Evolutionary conservation across 2,329 filamentous ascomycete species (phyloP).

Genomic region (Stromatinia cepivora): DNA sequence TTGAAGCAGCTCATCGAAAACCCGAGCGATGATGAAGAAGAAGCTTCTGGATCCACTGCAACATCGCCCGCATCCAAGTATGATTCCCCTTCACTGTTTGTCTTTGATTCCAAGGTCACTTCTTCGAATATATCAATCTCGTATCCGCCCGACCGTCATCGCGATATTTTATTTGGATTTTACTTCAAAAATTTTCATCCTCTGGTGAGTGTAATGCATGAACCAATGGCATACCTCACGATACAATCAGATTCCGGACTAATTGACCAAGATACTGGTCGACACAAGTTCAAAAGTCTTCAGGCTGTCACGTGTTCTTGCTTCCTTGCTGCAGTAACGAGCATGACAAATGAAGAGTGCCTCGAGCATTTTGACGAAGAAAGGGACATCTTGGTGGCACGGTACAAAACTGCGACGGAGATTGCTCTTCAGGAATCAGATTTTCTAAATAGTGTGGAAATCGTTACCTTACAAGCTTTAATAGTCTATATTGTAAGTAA

Average conservation of each 20-base stretch:
- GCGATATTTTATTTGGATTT: neutral
- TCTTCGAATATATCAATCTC: neutral
- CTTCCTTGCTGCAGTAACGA: slow-evolving; percentile 33
- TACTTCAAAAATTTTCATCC: slow-evolving; percentile 24
- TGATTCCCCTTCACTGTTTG: slow-evolving; percentile 16
- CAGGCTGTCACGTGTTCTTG: slow-evolving; percentile 6
- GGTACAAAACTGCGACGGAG: slow-evolving; percentile 25
- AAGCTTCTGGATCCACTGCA: neutral
- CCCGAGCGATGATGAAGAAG: slow-evolving; percentile 22
- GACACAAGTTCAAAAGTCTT: slow-evolving; percentile 22
- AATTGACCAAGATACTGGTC: slow-evolving; percentile 8
- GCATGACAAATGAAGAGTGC: slow-evolving; percentile 49
- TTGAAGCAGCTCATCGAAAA: slow-evolving; percentile 21
- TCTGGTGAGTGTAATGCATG: slow-evolving; percentile 6
- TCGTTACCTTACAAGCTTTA: slow-evolving; percentile 62
- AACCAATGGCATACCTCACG: neutral
- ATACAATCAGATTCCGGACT: neutral
- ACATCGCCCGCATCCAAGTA: slow-evolving; percentile 17
- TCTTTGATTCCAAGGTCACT: slow-evolving; percentile 10
- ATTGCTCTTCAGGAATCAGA: slow-evolving; percentile 50
- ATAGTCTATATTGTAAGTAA: slow-evolving; percentile 58
- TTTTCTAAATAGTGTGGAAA: slow-evolving; percentile 61
- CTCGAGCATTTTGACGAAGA: slow-evolving; percentile 51
- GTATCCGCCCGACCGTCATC: slow-evolving; percentile 17
- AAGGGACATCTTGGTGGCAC: slow-evolving; percentile 40